These are phyloP conservation scores for Heliocybe sulcata DNA, from an alignment of 1,284 basidiomycete genomes.

Conservation along the genomic window DNA sequence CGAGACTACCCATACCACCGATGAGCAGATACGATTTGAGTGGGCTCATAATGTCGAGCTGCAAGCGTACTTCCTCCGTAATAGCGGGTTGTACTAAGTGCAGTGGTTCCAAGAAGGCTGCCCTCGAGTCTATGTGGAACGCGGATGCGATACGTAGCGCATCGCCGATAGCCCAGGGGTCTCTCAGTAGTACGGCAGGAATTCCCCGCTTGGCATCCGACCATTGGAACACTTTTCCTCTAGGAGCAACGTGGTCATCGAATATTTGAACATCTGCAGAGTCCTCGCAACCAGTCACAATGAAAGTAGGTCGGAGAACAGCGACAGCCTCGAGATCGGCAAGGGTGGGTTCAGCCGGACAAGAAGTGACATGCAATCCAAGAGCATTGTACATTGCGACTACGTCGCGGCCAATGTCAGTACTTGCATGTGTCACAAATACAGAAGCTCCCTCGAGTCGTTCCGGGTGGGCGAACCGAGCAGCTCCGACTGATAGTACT, in stretches of 20 bases:
- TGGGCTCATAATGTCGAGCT: background rate
- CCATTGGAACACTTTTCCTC: background rate
- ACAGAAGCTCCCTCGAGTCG: background rate
- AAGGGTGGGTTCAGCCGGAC: background rate
- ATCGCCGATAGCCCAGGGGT: background rate
- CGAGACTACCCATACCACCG: slow-evolving; percentile 1
- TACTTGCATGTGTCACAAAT: background rate
- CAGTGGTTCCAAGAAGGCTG: background rate
- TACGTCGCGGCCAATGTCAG: background rate
- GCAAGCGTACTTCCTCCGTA: background rate
- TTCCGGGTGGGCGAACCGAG: background rate
- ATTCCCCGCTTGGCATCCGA: background rate
- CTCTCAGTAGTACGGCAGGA: background rate
- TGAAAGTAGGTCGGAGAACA: background rate
- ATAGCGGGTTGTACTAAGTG: slow-evolving; percentile 13
- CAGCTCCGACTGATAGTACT: background rate
- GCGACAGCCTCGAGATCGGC: background rate
- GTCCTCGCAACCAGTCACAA: background rate
- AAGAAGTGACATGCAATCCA: background rate
- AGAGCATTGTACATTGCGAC: background rate
- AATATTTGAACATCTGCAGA: background rate
- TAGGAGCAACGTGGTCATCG: background rate
- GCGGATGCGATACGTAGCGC: background rate
- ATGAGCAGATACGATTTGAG: background rate
- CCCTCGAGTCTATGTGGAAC: background rate